Evolutionary conservation across 2,329 filamentous ascomycete genomes (phyloP), one percentile per base, ranked within the genome.

Genomic region (Fusarium sp.): DNA sequence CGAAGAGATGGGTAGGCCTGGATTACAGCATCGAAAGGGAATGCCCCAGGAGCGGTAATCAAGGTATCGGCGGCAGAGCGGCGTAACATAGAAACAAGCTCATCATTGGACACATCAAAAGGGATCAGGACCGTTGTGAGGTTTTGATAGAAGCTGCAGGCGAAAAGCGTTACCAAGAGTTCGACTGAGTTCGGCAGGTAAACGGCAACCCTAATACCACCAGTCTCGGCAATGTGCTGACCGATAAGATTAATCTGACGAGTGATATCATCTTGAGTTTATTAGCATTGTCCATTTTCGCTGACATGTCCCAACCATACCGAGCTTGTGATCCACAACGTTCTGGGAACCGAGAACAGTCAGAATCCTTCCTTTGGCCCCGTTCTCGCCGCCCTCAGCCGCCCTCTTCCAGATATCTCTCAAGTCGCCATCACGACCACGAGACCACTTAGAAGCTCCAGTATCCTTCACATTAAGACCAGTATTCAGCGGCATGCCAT

Each of bases 171-270:
- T 39, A 90, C 89, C 56, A 99, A 85, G 70, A 97, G 90, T 83
- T 99, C 96, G 78, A 97, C 87, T 52, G 95, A 98, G 86, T 99
- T 98, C 48, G 95, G 94, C 64, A 98, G 88, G 82, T 97, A 98
- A 73, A 98, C 89, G 71, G 95, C 96, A 38, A 98, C 93, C 56
- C 91, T 92, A 80, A 91, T 92, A 42, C 90, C 90, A 63, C 91
- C 90, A 72, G 93, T 89, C 77, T 93, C 89, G 65, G 93, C 86
- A 75, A 94, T 88, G 78, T 95, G 90, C 78, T 90, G 89, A 72
- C 96, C 96, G 78, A 98, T 90, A 34, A 96, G 88, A 82, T 94
- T 95, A 82, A 98, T 98, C 81, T 97, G 93, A 74, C 92, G 91
- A 13, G 93, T 96, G 56, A 98, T 83, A 71, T 94, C 91, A 63